Evolutionary conservation across 2,329 filamentous ascomycete species (phyloP).

Genomic region (Verticillium nubilum): DNA sequence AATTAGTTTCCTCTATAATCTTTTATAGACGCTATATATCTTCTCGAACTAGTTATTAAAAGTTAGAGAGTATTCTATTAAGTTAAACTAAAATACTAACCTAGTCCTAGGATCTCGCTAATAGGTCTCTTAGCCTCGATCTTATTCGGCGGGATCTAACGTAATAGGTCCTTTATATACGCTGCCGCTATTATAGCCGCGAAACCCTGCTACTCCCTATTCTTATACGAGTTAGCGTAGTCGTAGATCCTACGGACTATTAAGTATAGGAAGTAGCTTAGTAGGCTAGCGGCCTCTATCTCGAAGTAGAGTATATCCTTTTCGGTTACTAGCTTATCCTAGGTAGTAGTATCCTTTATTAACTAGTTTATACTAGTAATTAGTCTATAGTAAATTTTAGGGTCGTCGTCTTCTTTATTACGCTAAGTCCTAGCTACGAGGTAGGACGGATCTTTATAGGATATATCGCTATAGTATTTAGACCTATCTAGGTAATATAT

Average conservation of each 20-base stretch:
- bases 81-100: not conserved
- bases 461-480: slow-evolving; percentile 1
- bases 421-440: slow-evolving; percentile 2
- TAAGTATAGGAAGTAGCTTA: slow-evolving; percentile 21
- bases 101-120: not conserved
- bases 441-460: not conserved
- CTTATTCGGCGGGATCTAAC: slow-evolving; percentile 5
- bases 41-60: not conserved
- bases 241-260: slow-evolving; percentile 29
- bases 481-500: slow-evolving; percentile 3
- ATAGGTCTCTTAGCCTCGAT: slow-evolving; percentile 4
- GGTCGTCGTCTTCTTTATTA: not conserved
- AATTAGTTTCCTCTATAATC: not conserved
- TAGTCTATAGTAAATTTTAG: slow-evolving; percentile 1
- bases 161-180: slow-evolving; percentile 16
- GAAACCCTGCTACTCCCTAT: slow-evolving; percentile 23
- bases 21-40: not conserved
- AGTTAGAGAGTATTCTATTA: not conserved
- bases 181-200: slow-evolving; percentile 14
- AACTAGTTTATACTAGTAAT: slow-evolving; percentile 13
- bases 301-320: slow-evolving; percentile 24
- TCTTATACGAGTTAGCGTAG: slow-evolving; percentile 27
- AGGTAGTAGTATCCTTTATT: slow-evolving; percentile 13
- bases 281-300: slow-evolving; percentile 25
- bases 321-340: slow-evolving; percentile 5